phyloP scores from a whole-genome alignment of 2,329 filamentous ascomycete species.

The Cercospora brassicicola region DNA sequence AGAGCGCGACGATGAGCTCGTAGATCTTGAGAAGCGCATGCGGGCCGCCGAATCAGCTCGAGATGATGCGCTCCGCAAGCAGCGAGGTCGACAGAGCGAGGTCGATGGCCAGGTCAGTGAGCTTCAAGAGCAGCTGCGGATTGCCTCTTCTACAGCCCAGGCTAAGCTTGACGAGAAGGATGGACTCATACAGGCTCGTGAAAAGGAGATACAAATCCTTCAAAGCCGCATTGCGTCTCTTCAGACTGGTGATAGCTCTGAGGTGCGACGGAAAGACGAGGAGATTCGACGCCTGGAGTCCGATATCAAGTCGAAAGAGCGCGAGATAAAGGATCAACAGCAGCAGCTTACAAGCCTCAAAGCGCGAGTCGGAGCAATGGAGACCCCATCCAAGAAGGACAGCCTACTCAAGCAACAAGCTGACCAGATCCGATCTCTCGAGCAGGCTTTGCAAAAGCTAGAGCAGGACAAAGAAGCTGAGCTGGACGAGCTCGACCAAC shows the following conservation, averaged over 20 bases:
- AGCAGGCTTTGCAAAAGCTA: constrained; percentile 37
- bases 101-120: constrained; percentile 49
- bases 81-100: constrained; percentile 59
- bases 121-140: constrained; percentile 52
- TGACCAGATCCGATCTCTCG: constrained; percentile 37
- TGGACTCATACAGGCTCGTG: constrained; percentile 44
- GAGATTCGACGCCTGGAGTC: constrained; percentile 42
- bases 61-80: constrained; percentile 33
- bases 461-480: constrained; percentile 42
- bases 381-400: constrained; percentile 43
- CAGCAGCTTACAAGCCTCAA: constrained; percentile 38
- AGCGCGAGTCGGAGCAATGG: constrained; percentile 38
- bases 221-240: constrained; percentile 36
- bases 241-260: constrained; percentile 36
- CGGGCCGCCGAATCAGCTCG: constrained; percentile 32
- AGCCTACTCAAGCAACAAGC: constrained; percentile 40
- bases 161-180: constrained; percentile 49
- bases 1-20: constrained; percentile 71
- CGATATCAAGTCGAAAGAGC: constrained; percentile 40
- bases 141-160: constrained; percentile 38
- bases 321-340: constrained; percentile 33
- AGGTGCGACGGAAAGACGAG: constrained; percentile 37
- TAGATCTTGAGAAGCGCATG: constrained; percentile 37
- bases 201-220: constrained; percentile 43
- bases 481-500: constrained; percentile 40